Percentiles rank a stretch among this genome's conserved stretches.
Evolutionary conservation across 2,329 filamentous ascomycete species (phyloP).

Genomic region (Arthrobotrys conoides): DNA sequence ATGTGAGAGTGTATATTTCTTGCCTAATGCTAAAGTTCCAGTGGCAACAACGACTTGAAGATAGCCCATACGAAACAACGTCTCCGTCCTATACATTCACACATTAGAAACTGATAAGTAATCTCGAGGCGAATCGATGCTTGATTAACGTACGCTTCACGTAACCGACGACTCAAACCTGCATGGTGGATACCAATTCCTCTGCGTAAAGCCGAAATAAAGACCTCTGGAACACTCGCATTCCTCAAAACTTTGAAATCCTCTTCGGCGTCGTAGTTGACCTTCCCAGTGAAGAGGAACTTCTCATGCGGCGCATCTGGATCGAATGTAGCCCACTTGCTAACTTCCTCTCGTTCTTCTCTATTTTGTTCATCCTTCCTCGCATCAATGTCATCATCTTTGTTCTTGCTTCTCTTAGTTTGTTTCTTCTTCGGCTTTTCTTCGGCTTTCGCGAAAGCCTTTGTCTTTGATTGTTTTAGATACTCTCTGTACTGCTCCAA

Average conservation of each 20-base stretch:
- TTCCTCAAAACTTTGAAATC: slow-evolving; percentile 71
- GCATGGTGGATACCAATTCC: slow-evolving; percentile 84
- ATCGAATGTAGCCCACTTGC: slow-evolving; percentile 76
- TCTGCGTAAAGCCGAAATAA: slow-evolving; percentile 75
- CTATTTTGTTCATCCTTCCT: slow-evolving; percentile 71
- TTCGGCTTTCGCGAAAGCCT: slow-evolving; percentile 4
- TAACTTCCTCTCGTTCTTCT: slow-evolving; percentile 68
- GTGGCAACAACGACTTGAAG: slow-evolving; percentile 80
- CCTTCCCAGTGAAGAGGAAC: slow-evolving; percentile 77
- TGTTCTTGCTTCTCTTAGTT: slow-evolving; percentile 67
- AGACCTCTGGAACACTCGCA: slow-evolving; percentile 70
- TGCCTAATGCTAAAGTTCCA: slow-evolving; percentile 67
- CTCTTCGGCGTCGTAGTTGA: slow-evolving; percentile 73
- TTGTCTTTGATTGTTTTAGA: slow-evolving; percentile 69
- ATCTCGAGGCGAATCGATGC: slow-evolving; percentile 16
- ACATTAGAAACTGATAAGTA: background rate
- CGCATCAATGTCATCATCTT: slow-evolving; percentile 69
- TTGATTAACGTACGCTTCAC: slow-evolving; percentile 72
- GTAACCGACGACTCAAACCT: slow-evolving; percentile 78
- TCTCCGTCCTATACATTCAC: slow-evolving; percentile 73
- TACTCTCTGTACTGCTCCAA: slow-evolving; percentile 71
- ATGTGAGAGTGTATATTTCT: background rate
- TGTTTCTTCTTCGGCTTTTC: slow-evolving; percentile 65
- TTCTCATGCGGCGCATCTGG: slow-evolving; percentile 75
- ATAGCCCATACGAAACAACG: slow-evolving; percentile 80